These are phyloP conservation scores for Kodamaea nitidulidarum DNA, from an alignment of 805 yeast genomes.

Conservation along the genomic window DNA sequence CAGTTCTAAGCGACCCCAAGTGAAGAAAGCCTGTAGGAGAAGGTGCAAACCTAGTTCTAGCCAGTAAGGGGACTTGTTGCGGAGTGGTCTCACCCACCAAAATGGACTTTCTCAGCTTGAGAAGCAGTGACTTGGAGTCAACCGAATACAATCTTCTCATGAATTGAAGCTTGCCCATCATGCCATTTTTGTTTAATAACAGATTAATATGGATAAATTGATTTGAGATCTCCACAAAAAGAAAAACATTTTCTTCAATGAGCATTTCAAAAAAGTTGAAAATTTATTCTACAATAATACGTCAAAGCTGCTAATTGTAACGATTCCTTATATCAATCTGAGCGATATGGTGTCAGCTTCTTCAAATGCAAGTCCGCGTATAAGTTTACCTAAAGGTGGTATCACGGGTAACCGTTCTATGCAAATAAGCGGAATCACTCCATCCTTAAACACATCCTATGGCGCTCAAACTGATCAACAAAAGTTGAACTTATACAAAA, in stretches of 20 bases:
- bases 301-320: not conserved
- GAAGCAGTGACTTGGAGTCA: not conserved
- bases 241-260: conserved; percentile 1
- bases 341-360: too few species aligned
- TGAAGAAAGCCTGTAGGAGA: conserved; percentile 97
- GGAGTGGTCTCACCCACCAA: too few species aligned
- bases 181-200: not conserved
- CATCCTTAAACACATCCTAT: not conserved
- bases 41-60: conserved; percentile 92
- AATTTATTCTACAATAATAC: not conserved
- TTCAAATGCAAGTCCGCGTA: not conserved
- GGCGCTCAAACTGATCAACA: conserved; percentile 4
- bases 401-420: not conserved
- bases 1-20: conserved; percentile 89
- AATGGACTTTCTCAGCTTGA: not conserved
- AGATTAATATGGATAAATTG: not conserved
- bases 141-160: not conserved
- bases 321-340: not conserved
- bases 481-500: conserved; percentile 16
- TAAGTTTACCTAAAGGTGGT: not conserved
- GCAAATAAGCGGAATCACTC: not conserved
- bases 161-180: not conserved
- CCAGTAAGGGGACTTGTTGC: conserved; percentile 38
- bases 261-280: conserved; percentile 2
- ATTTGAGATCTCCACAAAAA: not conserved